These are phyloP conservation scores for Paxillus ammoniavirescens DNA, from an alignment of 768 basidiomycete species.

Conservation along the genomic window DNA sequence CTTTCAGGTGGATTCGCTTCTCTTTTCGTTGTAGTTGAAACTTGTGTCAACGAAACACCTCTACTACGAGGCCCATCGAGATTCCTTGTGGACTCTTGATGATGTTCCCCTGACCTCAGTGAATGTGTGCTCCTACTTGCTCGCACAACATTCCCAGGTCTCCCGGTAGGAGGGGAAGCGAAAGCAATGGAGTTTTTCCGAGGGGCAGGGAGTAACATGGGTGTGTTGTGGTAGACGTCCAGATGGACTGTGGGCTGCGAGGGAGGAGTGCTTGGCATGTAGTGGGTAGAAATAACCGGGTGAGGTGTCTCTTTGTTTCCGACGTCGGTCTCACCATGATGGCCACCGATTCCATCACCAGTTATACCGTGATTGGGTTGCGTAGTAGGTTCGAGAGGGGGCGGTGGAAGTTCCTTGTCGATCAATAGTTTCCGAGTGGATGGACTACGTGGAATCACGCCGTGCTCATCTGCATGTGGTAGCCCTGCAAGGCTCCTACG, in stretches of 20 bases:
- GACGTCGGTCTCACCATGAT: slow-evolving; percentile 2
- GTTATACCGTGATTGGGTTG: not conserved
- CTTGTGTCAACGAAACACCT: slow-evolving; percentile 56
- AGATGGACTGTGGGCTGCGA: slow-evolving; percentile 59
- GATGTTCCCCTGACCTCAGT: slow-evolving; percentile 12
- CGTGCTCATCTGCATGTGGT: slow-evolving; percentile 22
- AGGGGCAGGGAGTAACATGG: slow-evolving; percentile 39
- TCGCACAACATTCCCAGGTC: slow-evolving; percentile 32
- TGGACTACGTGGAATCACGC: slow-evolving; percentile 17
- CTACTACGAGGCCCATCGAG: slow-evolving; percentile 39
- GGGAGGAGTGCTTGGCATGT: slow-evolving; percentile 33
- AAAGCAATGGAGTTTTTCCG: slow-evolving; percentile 54
- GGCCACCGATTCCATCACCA: slow-evolving; percentile 1
- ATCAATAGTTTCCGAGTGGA: slow-evolving; percentile 10
- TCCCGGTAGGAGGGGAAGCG: slow-evolving; percentile 18
- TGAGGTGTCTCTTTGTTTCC: not conserved
- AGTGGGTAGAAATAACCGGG: slow-evolving; percentile 20
- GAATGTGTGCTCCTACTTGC: slow-evolving; percentile 53
- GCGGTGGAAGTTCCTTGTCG: slow-evolving; percentile 54
- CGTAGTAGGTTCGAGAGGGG: slow-evolving; percentile 29
- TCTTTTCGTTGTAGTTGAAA: slow-evolving; percentile 41
- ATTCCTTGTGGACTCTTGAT: not conserved
- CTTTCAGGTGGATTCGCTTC: slow-evolving; percentile 36
- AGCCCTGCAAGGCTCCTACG: slow-evolving; percentile 28
- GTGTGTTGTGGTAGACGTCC: slow-evolving; percentile 55